A percentile compares a stretch with the other conserved stretches of the same genome.
These are phyloP conservation scores for Penicillium atrosanguineum DNA, from an alignment of 495 filamentous ascomycete genomes.

Conservation along the genomic window DNA sequence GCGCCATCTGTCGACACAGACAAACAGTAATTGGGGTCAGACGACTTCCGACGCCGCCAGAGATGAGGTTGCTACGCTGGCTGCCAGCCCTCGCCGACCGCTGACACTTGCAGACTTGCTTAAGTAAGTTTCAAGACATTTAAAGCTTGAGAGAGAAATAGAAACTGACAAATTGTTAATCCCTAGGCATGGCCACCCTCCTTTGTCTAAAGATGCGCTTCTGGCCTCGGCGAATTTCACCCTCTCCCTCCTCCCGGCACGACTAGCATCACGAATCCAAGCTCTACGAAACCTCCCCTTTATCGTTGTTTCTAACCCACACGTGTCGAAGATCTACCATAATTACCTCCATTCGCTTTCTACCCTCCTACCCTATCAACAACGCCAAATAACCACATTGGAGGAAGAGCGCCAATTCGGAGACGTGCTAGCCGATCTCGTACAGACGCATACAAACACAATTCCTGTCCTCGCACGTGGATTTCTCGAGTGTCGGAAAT, in stretches of 20 bases:
- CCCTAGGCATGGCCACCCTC: constrained; percentile 81
- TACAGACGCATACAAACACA: constrained; percentile 88
- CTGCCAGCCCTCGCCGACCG: constrained; percentile 72
- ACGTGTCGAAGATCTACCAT: constrained; percentile 87
- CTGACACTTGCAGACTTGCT: constrained; percentile 86
- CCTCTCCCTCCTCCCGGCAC: constrained; percentile 83
- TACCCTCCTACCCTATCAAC: constrained; percentile 80
- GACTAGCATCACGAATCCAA: constrained; percentile 92
- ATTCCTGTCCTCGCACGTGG: constrained; percentile 89
- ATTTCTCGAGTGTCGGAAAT: constrained; percentile 86
- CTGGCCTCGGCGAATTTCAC: constrained; percentile 92
- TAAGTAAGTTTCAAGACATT: constrained; percentile 52
- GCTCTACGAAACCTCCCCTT: constrained; percentile 89
- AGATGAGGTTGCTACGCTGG: constrained; percentile 74
- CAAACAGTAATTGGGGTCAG: constrained; percentile 16
- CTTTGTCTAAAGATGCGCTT: constrained; percentile 73
- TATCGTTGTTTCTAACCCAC: constrained; percentile 94
- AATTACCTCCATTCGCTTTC: constrained; percentile 93
- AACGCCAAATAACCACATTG: constrained; percentile 71
- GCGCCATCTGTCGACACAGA: constrained; percentile 19
- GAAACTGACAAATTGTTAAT: background rate
- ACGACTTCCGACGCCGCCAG: constrained; percentile 47
- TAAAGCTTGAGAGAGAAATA: background rate
- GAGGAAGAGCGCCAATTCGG: constrained; percentile 91
- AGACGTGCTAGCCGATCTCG: constrained; percentile 86